These are phyloP conservation scores for Coemansia sp. DNA, from an alignment of 192 early-diverging fungal species.

Conservation along the genomic window DNA sequence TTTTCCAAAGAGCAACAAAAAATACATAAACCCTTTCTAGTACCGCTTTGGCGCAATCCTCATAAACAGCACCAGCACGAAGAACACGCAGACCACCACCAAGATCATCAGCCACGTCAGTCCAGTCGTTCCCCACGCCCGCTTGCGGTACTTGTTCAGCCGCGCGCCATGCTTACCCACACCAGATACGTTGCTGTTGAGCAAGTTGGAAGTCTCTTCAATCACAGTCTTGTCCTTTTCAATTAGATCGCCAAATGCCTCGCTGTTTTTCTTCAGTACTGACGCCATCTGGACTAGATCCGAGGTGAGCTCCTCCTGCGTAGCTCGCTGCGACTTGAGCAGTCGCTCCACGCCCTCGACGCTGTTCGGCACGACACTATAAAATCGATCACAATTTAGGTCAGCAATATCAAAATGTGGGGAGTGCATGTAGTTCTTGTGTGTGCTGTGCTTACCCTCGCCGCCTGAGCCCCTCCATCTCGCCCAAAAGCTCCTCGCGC, in stretches of 20 bases:
- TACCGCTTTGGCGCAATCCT: constrained; percentile 55
- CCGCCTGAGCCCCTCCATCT: constrained; percentile 41
- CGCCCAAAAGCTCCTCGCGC: constrained; percentile 49
- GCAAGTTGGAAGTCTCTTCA: constrained; percentile 31
- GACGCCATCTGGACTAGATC: constrained; percentile 50
- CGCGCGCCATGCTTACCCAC: constrained; percentile 40
- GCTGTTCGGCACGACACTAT: constrained; percentile 41
- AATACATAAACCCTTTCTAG: neutral
- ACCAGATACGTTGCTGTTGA: constrained; percentile 36
- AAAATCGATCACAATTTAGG: neutral
- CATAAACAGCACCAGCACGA: constrained; percentile 55
- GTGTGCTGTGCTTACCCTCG: constrained; percentile 31
- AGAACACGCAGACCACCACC: constrained; percentile 48
- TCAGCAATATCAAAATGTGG: neutral
- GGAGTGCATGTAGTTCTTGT: no score
- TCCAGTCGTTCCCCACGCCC: constrained; percentile 55
- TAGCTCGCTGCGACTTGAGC: constrained; percentile 46
- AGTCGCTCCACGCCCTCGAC: constrained; percentile 45
- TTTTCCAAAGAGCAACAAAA: neutral
- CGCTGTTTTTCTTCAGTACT: constrained; percentile 48
- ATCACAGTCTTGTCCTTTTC: constrained; percentile 49
- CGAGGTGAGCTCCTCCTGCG: constrained; percentile 47
- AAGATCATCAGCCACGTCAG: constrained; percentile 50
- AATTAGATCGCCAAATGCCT: constrained; percentile 46
- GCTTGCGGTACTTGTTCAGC: constrained; percentile 52